Conservation (phyloP, 2,329 filamentous ascomycete species). For the Colletotrichum chrysophilum region DNA sequence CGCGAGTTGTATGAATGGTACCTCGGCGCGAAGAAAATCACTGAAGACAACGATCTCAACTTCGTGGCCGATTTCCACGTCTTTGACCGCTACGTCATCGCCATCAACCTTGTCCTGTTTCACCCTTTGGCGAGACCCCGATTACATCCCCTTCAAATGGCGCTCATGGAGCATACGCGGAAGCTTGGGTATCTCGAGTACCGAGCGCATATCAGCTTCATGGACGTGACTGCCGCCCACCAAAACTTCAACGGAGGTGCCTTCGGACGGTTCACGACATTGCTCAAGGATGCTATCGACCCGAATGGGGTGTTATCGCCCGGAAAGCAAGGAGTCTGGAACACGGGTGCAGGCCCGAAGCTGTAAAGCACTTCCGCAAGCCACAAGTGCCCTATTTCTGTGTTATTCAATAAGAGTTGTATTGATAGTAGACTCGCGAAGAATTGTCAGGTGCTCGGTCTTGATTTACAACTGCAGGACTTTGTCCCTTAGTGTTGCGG, state of each 20-base stretch:
- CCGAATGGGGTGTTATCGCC: conserved; percentile 41
- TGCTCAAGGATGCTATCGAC: conserved; percentile 42
- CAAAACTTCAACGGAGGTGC: conserved; percentile 43
- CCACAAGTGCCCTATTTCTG: neutral
- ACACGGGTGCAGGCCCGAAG: neutral
- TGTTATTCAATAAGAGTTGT: neutral
- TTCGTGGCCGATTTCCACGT: conserved; percentile 22
- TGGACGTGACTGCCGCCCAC: conserved; percentile 38
- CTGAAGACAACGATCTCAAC: neutral
- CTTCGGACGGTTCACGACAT: conserved; percentile 42
- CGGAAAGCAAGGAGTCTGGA: conserved; percentile 44
- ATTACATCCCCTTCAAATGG: neutral
- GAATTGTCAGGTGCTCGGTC: neutral
- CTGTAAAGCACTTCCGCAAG: neutral
- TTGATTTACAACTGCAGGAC: neutral
- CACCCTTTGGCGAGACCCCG: neutral
- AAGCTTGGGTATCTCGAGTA: neutral
- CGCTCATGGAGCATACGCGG: conserved; percentile 24
- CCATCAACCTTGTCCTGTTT: conserved; percentile 7
- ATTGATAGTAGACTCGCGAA: neutral
- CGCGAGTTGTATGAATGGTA: neutral
- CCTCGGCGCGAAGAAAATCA: neutral
- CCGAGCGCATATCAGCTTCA: conserved; percentile 18
- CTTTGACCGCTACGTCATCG: conserved; percentile 15
- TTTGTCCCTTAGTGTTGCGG: neutral